phyloP scores from a whole-genome alignment of 345 rosid genomes.

The Bruguiera sexangula region DNA sequence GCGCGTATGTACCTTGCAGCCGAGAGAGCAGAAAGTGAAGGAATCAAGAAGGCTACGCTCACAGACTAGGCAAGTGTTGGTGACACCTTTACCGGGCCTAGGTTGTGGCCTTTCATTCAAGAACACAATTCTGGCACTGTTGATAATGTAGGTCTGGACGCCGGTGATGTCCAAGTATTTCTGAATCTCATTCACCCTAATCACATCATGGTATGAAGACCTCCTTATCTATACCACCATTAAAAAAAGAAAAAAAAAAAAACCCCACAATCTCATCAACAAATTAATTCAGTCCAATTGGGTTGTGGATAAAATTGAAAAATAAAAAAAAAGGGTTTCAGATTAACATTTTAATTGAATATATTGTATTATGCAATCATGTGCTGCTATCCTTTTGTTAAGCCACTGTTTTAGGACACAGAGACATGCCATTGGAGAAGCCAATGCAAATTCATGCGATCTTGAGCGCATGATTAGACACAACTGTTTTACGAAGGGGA shows the following conservation, averaged over 20 bases:
- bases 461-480: too few relatives aligned
- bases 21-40: slow-evolving; percentile 95
- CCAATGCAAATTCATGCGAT: too few relatives aligned
- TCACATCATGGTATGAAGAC: slow-evolving; percentile 98
- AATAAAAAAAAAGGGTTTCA: too few relatives aligned
- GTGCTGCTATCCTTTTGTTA: too few relatives aligned
- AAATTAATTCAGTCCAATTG: too few relatives aligned
- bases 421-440: too few relatives aligned
- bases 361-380: too few relatives aligned
- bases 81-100: slow-evolving; percentile 90
- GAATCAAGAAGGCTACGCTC: slow-evolving; percentile 92
- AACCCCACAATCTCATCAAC: not conserved
- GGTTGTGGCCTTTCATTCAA: slow-evolving; percentile 97
- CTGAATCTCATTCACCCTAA: slow-evolving; percentile 87
- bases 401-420: too few relatives aligned
- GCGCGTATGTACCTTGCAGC: slow-evolving; percentile 71
- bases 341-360: too few relatives aligned
- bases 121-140: slow-evolving; percentile 95
- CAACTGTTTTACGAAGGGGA: too few relatives aligned
- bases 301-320: too few relatives aligned
- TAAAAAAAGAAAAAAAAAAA: too few relatives aligned
- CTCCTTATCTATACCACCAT: slow-evolving; percentile 68
- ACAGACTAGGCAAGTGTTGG: slow-evolving; percentile 90
- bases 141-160: slow-evolving; percentile 91
- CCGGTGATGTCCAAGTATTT: slow-evolving; percentile 78